Evolutionary conservation across 2,329 filamentous ascomycete genomes (phyloP).

Genomic region (Fusarium armeniacum): DNA sequence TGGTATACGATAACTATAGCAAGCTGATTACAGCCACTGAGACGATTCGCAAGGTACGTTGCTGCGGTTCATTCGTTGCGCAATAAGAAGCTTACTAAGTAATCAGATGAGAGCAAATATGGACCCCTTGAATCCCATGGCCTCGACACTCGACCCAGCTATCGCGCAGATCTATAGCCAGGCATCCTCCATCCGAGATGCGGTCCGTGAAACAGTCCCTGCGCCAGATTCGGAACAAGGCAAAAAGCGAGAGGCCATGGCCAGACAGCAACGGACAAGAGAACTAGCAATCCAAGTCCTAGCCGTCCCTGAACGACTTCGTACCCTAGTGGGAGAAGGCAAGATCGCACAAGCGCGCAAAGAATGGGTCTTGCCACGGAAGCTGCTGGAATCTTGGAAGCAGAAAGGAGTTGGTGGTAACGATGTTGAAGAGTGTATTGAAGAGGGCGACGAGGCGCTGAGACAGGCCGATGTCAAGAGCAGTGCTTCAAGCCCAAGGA

Average conservation of each 20-base stretch:
- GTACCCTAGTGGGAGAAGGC: conserved; percentile 70
- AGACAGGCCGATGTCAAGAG: conserved; percentile 40
- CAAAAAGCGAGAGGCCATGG: conserved; percentile 53
- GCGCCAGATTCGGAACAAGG: conserved; percentile 60
- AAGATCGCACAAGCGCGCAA: conserved; percentile 71
- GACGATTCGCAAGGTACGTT: conserved; percentile 81
- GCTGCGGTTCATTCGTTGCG: too few species aligned
- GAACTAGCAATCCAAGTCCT: conserved; percentile 75
- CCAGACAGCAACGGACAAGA: conserved; percentile 59
- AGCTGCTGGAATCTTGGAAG: conserved; percentile 67
- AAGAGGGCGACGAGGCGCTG: conserved; percentile 68
- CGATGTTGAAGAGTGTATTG: conserved; percentile 67
- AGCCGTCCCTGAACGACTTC: conserved; percentile 71
- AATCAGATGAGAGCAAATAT: conserved; percentile 82
- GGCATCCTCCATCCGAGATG: conserved; percentile 67
- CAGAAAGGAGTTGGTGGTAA: conserved; percentile 67
- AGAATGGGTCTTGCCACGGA: conserved; percentile 68
- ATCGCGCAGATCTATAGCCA: conserved; percentile 80
- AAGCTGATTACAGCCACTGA: conserved; percentile 97
- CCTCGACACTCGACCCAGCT: conserved; percentile 78
- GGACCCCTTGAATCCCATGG: conserved; percentile 82
- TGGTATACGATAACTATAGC: conserved; percentile 98
- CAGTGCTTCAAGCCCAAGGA: conserved; percentile 38
- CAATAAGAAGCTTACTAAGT: neutral
- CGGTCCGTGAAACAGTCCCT: conserved; percentile 63